A percentile compares a stretch with the other conserved stretches of the same genome.
Conservation (phyloP, 2,329 filamentous ascomycete genomes). For the Allantophomopsis lycopodina region DNA sequence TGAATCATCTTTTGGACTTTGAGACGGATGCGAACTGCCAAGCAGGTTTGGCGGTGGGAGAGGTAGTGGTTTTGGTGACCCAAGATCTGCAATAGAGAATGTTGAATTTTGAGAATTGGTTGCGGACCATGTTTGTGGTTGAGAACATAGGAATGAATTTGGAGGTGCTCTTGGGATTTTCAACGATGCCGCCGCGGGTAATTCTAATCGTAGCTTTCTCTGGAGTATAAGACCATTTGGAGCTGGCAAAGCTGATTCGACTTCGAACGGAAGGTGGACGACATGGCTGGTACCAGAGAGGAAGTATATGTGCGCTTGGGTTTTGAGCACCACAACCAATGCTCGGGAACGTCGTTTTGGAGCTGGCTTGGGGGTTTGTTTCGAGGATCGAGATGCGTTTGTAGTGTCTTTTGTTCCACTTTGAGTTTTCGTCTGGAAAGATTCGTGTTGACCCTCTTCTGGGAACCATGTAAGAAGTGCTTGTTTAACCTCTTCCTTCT, state of each 20-base stretch:
- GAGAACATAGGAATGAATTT: conserved; percentile 70
- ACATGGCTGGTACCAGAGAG: conserved; percentile 78
- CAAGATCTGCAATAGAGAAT: conserved; percentile 43
- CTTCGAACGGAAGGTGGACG: conserved; percentile 87
- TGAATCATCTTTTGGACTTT: conserved; percentile 35
- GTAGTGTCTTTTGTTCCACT: neutral
- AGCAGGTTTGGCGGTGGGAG: conserved; percentile 37
- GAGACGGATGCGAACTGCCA: conserved; percentile 42
- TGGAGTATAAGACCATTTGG: conserved; percentile 78
- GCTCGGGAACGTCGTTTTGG: conserved; percentile 37
- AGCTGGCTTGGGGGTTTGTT: conserved; percentile 2
- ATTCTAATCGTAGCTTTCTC: conserved; percentile 49
- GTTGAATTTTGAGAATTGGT: conserved; percentile 32
- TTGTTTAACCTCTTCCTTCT: conserved; percentile 77
- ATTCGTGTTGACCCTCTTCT: neutral
- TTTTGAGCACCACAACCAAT: conserved; percentile 81
- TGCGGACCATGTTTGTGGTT: conserved; percentile 37
- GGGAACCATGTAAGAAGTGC: conserved; percentile 74
- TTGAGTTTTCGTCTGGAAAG: neutral
- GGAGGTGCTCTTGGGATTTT: conserved; percentile 53
- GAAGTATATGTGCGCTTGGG: conserved; percentile 88
- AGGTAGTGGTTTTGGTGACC: conserved; percentile 37
- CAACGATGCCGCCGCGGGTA: conserved; percentile 34
- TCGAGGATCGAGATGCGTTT: neutral
- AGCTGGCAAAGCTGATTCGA: conserved; percentile 73